Base-by-base conservation (phyloP, 1,284 basidiomycete genomes). In the Cryptococcus neoformans region DNA sequence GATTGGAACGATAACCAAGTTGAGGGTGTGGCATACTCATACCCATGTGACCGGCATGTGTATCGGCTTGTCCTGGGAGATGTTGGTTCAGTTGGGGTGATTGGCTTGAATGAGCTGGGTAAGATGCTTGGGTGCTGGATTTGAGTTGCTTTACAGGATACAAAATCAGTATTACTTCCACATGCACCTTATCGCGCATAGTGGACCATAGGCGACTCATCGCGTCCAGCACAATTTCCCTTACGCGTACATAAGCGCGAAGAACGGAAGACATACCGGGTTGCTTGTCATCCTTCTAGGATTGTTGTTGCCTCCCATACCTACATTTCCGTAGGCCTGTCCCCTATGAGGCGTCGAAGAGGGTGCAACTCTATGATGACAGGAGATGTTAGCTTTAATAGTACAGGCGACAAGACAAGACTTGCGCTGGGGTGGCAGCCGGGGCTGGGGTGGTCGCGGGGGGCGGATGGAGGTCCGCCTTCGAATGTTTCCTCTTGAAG, bases 401-500 rank as follows among this genome's bases (percentile, higher is more conserved):
- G 16, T 12, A 16, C 16, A 11, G 16, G 40, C 40, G 40, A 41
- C 3, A 41, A 41, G 40, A 41, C 28, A 41, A 3, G 57, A 46
- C 54, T 56, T 56, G 37, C 53, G 60, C 4, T 41, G 3, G 40
- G 16, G 12, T 41, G 6, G 40, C 40, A 41, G 16, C 40, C 11
- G 16, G 12, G 17, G 17, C 8, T 35, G 38, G 37, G 28, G 39
- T 9, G 37, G n/a, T 21, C 28, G 16, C 45, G 40, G 44, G 28
- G 5, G 36, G 42, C 34, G 17, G 44, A 12, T 46, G 35, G 1
- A 44, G 46, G 41, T 68, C 67, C 44, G 68, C 69, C 56, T 71
- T 71, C 35, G 61, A 62, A 51, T 71, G 67, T 51, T 71, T 71
- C n/a, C 69, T 51, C 58, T 71, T 71, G 56, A 71, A 71, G 44